Conservation (phyloP, 2,329 filamentous ascomycete species). For the Penicillium sp. region DNA sequence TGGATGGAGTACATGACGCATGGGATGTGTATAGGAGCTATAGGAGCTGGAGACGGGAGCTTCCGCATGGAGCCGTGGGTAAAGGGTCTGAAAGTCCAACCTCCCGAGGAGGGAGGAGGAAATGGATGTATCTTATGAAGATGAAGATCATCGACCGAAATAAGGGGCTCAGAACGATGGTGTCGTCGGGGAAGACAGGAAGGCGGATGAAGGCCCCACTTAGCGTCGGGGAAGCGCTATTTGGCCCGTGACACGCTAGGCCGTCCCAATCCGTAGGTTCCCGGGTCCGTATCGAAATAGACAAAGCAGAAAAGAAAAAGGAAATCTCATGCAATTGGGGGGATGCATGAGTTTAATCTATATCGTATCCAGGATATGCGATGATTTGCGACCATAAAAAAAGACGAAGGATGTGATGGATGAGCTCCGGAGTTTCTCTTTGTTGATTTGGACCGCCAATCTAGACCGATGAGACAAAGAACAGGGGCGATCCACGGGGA, state of each 20-base stretch:
- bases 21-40: neutral
- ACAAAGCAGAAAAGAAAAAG: neutral
- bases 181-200: conserved; percentile 1
- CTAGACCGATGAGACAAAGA: neutral
- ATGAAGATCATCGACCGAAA: neutral
- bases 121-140: neutral
- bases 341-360: neutral
- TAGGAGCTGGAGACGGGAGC: neutral
- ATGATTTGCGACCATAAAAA: neutral
- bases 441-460: neutral
- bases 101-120: neutral
- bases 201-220: neutral
- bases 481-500: neutral
- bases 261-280: neutral
- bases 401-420: neutral
- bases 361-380: neutral
- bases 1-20: neutral
- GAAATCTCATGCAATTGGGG: neutral
- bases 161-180: neutral
- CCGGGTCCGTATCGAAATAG: neutral
- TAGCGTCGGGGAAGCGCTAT: neutral
- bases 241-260: neutral
- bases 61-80: neutral
- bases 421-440: neutral
- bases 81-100: neutral